Evolutionary conservation across 2,329 filamentous ascomycete genomes (phyloP), one percentile per base, ranked within the genome.

Genomic region (Cordyceps farinosa): DNA sequence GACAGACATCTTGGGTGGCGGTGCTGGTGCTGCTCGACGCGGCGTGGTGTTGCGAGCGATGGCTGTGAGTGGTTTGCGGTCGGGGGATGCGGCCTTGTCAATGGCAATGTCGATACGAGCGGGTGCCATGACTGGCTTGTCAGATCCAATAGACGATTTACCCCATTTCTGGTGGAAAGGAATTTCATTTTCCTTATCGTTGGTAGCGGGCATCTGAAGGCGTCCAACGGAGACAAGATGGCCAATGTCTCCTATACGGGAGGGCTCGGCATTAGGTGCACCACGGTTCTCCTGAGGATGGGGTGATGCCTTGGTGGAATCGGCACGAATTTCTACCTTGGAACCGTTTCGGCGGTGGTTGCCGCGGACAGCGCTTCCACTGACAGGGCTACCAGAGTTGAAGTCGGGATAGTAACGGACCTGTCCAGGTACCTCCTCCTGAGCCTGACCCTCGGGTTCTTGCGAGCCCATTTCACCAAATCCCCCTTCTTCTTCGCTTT

Each of bases 1-100:
- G 8, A 97, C 90, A 1, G 91, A 95, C 94, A 98, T 98, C 76
- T 97, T 98, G 1, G 95, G 94, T 8, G 92, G 92, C 3, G 94
- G 94, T 0, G 87, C 89, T 0, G 89, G 89, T 1, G 91, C 91
- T 29, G 90, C 84, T 68, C 92, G 83, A 70, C 87, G 90, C 11
- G 92, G 92, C 4, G 92, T 97, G 68, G 87, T 88, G 62, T 82
- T 80, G 67, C 77, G 84, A 62, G 54, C 60, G 45, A 87, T 78
- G 1, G 78, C 71, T 11, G 81, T 77, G 34, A 89, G 73, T 2
- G 83, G 82, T 62, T 82, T 85, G 66, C 86, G 77, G 50, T 86
- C 84, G 0, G 85, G 84, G 2, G 84, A 85, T 3, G 70, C 71
- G 42, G 78, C 71, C 67, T 73, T 75, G 48, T 73, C 55, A 36